A percentile compares a stretch with the other conserved stretches of the same genome.
These are phyloP conservation scores for Ganoderma leucocontextum DNA, from an alignment of 1,284 basidiomycete species.

Conservation along the genomic window DNA sequence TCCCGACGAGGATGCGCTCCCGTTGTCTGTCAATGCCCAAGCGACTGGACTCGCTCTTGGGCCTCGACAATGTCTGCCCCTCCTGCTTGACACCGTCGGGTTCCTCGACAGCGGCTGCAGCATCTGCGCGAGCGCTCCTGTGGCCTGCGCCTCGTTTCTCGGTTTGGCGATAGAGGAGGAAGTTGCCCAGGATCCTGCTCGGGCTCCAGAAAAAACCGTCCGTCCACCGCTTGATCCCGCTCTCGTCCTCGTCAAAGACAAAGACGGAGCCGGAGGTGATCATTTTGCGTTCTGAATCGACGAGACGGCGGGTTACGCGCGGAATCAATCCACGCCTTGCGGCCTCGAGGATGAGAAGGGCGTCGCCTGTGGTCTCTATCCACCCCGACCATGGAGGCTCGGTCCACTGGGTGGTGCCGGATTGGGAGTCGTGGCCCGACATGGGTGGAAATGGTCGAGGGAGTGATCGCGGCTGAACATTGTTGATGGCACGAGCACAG, in stretches of 20 bases:
- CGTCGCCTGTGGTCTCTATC: constrained; percentile 96
- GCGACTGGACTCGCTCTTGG: constrained; percentile 59
- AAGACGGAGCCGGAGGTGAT: constrained; percentile 96
- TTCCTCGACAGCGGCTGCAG: constrained; percentile 38
- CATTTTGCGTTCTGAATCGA: constrained; percentile 92
- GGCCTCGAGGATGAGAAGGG: constrained; percentile 94
- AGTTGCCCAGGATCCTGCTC: constrained; percentile 91
- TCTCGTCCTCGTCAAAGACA: constrained; percentile 97
- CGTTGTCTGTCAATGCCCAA: constrained; percentile 69
- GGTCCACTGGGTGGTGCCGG: constrained; percentile 61
- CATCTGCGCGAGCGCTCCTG: constrained; percentile 56
- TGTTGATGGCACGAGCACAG: constrained; percentile 19
- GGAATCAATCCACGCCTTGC: constrained; percentile 91
- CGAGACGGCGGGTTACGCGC: constrained; percentile 91
- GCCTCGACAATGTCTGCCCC: constrained; percentile 63
- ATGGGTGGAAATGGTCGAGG: constrained; percentile 34
- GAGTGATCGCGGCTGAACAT: constrained; percentile 31
- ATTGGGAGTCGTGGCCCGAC: constrained; percentile 42
- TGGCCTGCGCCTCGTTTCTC: constrained; percentile 79
- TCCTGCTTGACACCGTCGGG: constrained; percentile 44
- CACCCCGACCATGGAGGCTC: constrained; percentile 91
- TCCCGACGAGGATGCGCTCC: constrained; percentile 87
- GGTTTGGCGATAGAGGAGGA: constrained; percentile 93
- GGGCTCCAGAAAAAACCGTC: constrained; percentile 96
- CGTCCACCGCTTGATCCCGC: constrained; percentile 98